Conservation (phyloP, 2,329 filamentous ascomycete species). For the Phialophora verrucosa region DNA sequence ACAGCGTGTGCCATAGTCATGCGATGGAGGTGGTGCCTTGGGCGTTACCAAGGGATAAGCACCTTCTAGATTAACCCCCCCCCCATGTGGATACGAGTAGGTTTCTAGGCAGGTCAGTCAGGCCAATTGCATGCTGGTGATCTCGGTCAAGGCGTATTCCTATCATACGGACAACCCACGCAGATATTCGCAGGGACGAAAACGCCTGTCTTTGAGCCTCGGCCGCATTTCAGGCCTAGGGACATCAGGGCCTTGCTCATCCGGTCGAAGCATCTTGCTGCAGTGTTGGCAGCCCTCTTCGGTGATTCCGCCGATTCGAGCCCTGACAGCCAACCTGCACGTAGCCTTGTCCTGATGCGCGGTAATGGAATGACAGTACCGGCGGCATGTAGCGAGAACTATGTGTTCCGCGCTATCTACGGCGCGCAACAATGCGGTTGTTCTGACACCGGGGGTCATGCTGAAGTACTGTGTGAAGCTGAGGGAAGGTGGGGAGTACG, state of each 20-base stretch:
- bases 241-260: conserved; percentile 47
- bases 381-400: too few relatives aligned
- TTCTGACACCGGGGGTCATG: too few relatives aligned
- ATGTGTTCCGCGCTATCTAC: too few relatives aligned
- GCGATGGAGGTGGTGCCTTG: conserved; percentile 6
- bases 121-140: too few relatives aligned
- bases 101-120: not conserved
- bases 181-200: not conserved
- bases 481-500: too few relatives aligned
- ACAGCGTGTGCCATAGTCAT: conserved; percentile 49
- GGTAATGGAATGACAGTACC: too few relatives aligned
- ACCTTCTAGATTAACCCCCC: too few relatives aligned
- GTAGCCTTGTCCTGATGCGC: conserved; percentile 51
- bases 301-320: conserved; percentile 25
- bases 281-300: conserved; percentile 46
- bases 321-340: conserved; percentile 18
- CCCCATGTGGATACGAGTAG: conserved; percentile 7
- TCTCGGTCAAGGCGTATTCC: too few relatives aligned
- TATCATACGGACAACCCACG: not conserved
- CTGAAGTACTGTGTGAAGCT: too few relatives aligned
- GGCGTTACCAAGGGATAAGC: too few relatives aligned
- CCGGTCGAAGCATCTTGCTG: conserved; percentile 43
- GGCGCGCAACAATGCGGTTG: too few relatives aligned
- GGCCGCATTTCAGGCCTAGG: conserved; percentile 5
- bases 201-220: conserved; percentile 7